Evolutionary conservation across 805 yeast species (phyloP).

Genomic region (Lipomyces orientalis): DNA sequence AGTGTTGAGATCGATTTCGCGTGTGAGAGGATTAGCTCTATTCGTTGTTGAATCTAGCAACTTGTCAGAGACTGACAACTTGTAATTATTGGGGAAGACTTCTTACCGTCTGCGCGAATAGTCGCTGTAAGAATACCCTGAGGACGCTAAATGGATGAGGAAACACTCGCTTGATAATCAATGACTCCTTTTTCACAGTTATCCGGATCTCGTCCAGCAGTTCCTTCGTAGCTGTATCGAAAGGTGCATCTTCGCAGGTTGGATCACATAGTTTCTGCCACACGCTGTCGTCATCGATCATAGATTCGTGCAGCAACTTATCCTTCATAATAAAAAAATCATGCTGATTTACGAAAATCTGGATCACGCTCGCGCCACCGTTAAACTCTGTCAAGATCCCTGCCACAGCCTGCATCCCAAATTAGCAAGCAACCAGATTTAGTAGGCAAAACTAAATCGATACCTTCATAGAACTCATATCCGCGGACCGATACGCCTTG

Average conservation of each 20-base stretch:
- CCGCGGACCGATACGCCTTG: conserved; percentile 70
- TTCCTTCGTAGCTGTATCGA: conserved; percentile 59
- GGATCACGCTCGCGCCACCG: conserved; percentile 82
- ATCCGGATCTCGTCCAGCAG: conserved; percentile 62
- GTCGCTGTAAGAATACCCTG: conserved; percentile 71
- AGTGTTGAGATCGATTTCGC: conserved; percentile 68
- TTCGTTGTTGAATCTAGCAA: conserved; percentile 47
- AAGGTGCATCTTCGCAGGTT: conserved; percentile 52
- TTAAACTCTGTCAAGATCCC: conserved; percentile 77
- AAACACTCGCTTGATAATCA: conserved; percentile 75
- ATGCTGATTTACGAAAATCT: conserved; percentile 80
- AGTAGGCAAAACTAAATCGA: conserved; percentile 41
- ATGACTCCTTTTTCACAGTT: conserved; percentile 72
- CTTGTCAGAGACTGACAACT: neutral
- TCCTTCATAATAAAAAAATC: conserved; percentile 65
- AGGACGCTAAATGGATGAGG: conserved; percentile 69
- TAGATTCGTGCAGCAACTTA: conserved; percentile 46
- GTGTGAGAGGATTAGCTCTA: conserved; percentile 61
- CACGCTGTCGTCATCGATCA: conserved; percentile 44
- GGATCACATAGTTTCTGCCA: conserved; percentile 73
- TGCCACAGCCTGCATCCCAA: conserved; percentile 49
- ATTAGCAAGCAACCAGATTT: neutral
- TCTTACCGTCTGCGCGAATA: conserved; percentile 73
- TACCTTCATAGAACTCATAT: conserved; percentile 73
- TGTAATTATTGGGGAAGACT: conserved; percentile 37